Base-by-base conservation (phyloP, 345 rosid genomes). In the Syzygium oleosum region DNA sequence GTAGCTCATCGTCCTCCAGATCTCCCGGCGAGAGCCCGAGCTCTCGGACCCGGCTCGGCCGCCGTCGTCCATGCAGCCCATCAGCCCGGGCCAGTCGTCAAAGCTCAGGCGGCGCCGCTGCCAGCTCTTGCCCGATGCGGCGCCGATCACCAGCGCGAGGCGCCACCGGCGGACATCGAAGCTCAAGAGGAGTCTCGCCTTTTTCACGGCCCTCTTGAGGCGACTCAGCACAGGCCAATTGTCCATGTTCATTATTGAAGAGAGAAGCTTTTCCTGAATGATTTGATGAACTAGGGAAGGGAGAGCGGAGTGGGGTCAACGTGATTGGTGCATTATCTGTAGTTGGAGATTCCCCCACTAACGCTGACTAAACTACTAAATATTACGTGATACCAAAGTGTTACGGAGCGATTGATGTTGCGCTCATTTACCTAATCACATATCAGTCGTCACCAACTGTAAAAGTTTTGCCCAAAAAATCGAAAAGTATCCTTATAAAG, bases 121-220 rank as follows among this genome's bases (percentile, higher is more conserved):
- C 65, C 65, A 25, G 15, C 27, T 59, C 54, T 86, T 88, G 58
- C 89, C 89, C 1, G 91, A 79, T 52, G 94, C 88, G 65, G 27
- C 1, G 15, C 29, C 29, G 7, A 59, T 25, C 68, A 88, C 90
- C 2, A 93, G 91, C 68, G 94, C 92, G 27, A 95, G 85, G 65
- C 1, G 65, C 97, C 97, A 94, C 9, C 93, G 89, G 31, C 90
- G 89, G 85, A 43, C 46, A 1, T 43, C 46, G 46, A 95, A 89
- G 80, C 88, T 91, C 12, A 96, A 89, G 85, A 97, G 79, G 84
- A 95, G 51, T 68, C 90, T 93, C 15, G 96, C 92, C 94, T 95
- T 97, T 88, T 91, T 96, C 87, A 96, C 96, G 0, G 95, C 99
- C 87, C 89, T 92, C 90, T 91, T 90, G 17, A 97, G 89, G 83